Conservation (phyloP, 2,329 filamentous ascomycete genomes). For the Paramyrothecium sp. region DNA sequence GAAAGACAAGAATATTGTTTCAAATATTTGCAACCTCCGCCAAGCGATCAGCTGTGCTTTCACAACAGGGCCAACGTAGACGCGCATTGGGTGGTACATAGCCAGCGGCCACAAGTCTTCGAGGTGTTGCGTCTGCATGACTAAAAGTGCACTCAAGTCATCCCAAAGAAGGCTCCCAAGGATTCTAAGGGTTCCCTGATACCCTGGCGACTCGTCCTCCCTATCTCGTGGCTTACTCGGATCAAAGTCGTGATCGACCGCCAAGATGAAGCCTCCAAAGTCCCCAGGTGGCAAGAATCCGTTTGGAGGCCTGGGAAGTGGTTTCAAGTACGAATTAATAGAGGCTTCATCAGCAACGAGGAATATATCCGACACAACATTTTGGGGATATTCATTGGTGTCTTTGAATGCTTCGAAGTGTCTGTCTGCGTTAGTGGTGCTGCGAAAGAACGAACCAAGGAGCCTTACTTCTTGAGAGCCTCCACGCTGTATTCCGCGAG, state of each 20-base stretch:
- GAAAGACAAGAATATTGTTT: not conserved
- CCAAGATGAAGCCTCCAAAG: constrained; percentile 13
- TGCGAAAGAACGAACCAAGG: not conserved
- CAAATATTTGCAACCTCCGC: not conserved
- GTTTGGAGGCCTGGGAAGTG: constrained; percentile 1
- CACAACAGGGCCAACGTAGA: constrained; percentile 14
- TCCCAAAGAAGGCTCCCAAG: constrained; percentile 21
- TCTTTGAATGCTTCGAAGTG: constrained; percentile 4
- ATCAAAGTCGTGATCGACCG: constrained; percentile 8
- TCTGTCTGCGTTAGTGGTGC: not conserved
- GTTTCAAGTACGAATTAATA: constrained; percentile 21
- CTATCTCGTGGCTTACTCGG: not conserved
- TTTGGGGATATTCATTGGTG: not conserved
- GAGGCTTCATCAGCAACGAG: constrained; percentile 19
- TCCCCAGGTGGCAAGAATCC: constrained; percentile 5
- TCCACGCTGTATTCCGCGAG: constrained; percentile 16
- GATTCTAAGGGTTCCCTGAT: constrained; percentile 15
- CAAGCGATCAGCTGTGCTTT: not conserved
- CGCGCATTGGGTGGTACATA: constrained; percentile 11
- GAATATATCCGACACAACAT: constrained; percentile 7
- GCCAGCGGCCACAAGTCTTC: constrained; percentile 19
- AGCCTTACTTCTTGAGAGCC: constrained; percentile 15
- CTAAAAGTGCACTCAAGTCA: constrained; percentile 13
- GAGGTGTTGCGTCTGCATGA: constrained; percentile 11
- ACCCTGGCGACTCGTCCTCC: constrained; percentile 11